A percentile compares a stretch with the other conserved stretches of the same genome.
These are phyloP conservation scores for Lodderomyces elongisporus DNA, from an alignment of 1,139 yeast genomes.

Conservation along the genomic window DNA sequence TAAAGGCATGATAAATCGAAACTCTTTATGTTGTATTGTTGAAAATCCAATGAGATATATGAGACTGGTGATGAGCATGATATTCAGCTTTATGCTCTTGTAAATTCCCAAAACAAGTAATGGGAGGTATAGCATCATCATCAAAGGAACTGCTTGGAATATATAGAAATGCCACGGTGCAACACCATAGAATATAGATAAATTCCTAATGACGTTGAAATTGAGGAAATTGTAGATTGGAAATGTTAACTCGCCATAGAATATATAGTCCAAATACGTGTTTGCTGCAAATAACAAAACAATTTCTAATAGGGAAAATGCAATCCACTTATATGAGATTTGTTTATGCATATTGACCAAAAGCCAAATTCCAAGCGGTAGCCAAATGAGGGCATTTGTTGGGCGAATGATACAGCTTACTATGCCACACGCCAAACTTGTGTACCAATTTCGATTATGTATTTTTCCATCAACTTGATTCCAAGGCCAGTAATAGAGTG, in stretches of 20 bases:
- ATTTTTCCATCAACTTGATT: slow-evolving; percentile 13
- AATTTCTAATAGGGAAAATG: slow-evolving; percentile 13
- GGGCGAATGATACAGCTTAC: slow-evolving; percentile 71
- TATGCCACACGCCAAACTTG: slow-evolving; percentile 42
- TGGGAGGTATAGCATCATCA: slow-evolving; percentile 66
- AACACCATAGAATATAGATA: slow-evolving; percentile 80
- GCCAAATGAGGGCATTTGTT: slow-evolving; percentile 76
- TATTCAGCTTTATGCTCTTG: slow-evolving; percentile 45
- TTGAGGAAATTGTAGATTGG: slow-evolving; percentile 68
- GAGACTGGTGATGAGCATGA: slow-evolving; percentile 73
- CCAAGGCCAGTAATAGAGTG: slow-evolving; percentile 75
- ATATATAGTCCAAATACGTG: slow-evolving; percentile 49
- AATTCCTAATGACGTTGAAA: slow-evolving; percentile 68
- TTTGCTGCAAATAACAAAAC: slow-evolving; percentile 29
- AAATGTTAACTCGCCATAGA: slow-evolving; percentile 53
- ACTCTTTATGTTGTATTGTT: slow-evolving; percentile 75
- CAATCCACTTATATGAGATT: slow-evolving; percentile 10
- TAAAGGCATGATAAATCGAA: slow-evolving; percentile 82
- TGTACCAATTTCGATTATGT: slow-evolving; percentile 14
- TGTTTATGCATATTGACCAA: slow-evolving; percentile 3
- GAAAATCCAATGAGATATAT: slow-evolving; percentile 61
- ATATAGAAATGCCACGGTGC: slow-evolving; percentile 86
- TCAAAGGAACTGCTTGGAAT: slow-evolving; percentile 74
- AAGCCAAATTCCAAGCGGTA: slow-evolving; percentile 43
- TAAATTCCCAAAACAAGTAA: slow-evolving; percentile 28